A percentile compares a stretch with the other conserved stretches of the same genome.
Conservation (phyloP, 2,329 filamentous ascomycete species). For the Myotisia sp. region DNA sequence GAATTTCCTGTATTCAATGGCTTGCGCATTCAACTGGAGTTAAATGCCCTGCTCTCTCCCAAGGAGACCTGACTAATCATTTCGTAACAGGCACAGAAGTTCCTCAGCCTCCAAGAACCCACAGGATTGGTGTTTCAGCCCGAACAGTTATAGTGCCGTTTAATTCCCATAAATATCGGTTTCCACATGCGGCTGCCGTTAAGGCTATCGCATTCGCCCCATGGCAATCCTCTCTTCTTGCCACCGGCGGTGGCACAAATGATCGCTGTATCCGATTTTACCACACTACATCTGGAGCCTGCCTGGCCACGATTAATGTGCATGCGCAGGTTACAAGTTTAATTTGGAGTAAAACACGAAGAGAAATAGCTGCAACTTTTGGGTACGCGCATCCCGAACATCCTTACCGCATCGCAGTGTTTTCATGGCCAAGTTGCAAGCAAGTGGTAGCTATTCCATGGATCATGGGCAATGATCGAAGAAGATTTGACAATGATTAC, state of each 20-base stretch:
- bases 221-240: slow-evolving; percentile 75
- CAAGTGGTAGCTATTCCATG: slow-evolving; percentile 76
- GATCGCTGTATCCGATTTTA: slow-evolving; percentile 95
- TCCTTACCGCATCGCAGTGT: slow-evolving; percentile 75
- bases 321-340: slow-evolving; percentile 86
- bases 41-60: not conserved
- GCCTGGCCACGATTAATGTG: slow-evolving; percentile 79
- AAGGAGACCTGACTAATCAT: not conserved
- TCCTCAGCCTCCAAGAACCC: not conserved
- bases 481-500: slow-evolving; percentile 15
- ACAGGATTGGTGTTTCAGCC: too few relatives aligned
- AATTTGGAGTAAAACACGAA: slow-evolving; percentile 72
- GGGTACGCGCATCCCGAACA: slow-evolving; percentile 88
- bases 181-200: slow-evolving; percentile 71
- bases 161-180: slow-evolving; percentile 54
- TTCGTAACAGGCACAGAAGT: not conserved
- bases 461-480: slow-evolving; percentile 42
- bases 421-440: slow-evolving; percentile 83
- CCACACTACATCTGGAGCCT: slow-evolving; percentile 68
- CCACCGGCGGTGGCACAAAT: slow-evolving; percentile 83
- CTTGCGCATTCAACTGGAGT: not conserved
- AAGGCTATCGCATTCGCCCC: slow-evolving; percentile 96
- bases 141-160: slow-evolving; percentile 37
- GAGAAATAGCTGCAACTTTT: slow-evolving; percentile 86
- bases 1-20: not conserved